Percentiles rank a stretch among this genome's conserved stretches.
Conservation (phyloP, 1,139 yeast species). For the Magnusiomyces fungicola region DNA sequence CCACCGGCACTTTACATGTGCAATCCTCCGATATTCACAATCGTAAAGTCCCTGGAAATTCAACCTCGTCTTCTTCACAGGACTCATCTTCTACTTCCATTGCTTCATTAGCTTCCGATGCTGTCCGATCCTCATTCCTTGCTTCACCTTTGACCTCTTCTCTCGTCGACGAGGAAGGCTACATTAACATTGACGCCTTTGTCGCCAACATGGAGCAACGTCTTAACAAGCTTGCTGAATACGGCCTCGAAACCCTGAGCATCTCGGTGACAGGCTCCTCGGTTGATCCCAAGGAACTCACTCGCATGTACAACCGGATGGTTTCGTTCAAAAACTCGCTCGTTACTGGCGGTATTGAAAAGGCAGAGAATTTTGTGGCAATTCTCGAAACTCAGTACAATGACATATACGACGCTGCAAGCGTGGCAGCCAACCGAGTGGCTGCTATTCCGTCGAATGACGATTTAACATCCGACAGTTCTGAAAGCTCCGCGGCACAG, state of each 20-base stretch:
- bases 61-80: no score
- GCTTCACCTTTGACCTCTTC: not conserved
- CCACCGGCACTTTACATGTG: no score
- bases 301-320: slow-evolving; percentile 28
- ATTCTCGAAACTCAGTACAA: slow-evolving; percentile 25
- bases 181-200: slow-evolving; percentile 1
- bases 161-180: slow-evolving; percentile 2
- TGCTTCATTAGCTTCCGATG: no score
- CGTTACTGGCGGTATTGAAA: slow-evolving; percentile 28
- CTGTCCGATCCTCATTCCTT: not conserved
- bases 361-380: slow-evolving; percentile 28
- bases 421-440: not conserved
- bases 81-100: not conserved
- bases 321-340: slow-evolving; percentile 28
- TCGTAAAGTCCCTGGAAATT: no score
- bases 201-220: slow-evolving; percentile 14
- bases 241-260: slow-evolving; percentile 21
- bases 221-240: slow-evolving; percentile 29
- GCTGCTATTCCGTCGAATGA: slow-evolving; percentile 1
- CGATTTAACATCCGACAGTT: not conserved
- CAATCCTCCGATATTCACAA: no score
- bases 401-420: slow-evolving; percentile 13
- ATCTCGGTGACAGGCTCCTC: slow-evolving; percentile 15
- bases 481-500: not conserved
- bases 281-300: slow-evolving; percentile 24